phyloP scores from a whole-genome alignment of 805 yeast genomes.

The Barnettozyma salicaria region DNA sequence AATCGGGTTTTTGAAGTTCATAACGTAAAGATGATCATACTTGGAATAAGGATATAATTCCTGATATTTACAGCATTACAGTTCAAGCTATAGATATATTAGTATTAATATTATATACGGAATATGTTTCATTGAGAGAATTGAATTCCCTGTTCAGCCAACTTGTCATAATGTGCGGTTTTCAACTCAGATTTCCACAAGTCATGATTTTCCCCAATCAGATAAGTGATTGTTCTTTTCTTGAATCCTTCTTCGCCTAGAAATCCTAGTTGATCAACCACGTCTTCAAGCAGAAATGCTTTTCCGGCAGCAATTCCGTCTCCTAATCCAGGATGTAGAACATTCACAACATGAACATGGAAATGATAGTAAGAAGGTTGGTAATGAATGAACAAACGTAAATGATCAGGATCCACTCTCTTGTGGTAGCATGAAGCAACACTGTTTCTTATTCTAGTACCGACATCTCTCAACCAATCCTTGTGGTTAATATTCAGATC shows the following conservation, averaged over 20 bases:
- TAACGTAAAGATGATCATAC: too few species aligned
- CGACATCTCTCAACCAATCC: slow-evolving; percentile 47
- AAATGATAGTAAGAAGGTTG: slow-evolving; percentile 96
- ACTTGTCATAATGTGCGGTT: slow-evolving; percentile 26
- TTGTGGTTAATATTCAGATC: slow-evolving; percentile 60
- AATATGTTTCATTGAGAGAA: not conserved
- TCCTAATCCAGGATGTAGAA: slow-evolving; percentile 61
- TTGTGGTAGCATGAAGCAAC: slow-evolving; percentile 43
- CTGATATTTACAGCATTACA: too few species aligned
- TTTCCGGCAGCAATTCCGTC: slow-evolving; percentile 69
- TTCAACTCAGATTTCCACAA: slow-evolving; percentile 47
- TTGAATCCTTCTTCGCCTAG: slow-evolving; percentile 52
- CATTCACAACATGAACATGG: slow-evolving; percentile 84
- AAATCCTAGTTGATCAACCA: slow-evolving; percentile 61
- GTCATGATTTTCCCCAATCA: slow-evolving; percentile 71
- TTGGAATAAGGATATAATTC: too few species aligned
- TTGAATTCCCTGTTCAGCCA: slow-evolving; percentile 60
- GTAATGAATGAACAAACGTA: slow-evolving; percentile 81
- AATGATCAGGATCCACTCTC: slow-evolving; percentile 42
- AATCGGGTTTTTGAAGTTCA: too few species aligned
- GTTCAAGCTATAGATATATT: too few species aligned
- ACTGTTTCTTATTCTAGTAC: slow-evolving; percentile 38
- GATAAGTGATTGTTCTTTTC: slow-evolving; percentile 54
- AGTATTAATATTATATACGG: not conserved
- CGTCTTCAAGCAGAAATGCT: slow-evolving; percentile 75